A percentile compares a stretch with the other conserved stretches of the same genome.
These are phyloP conservation scores for Novymonas esmeraldas DNA, from an alignment of 208 protist species.

Conservation along the genomic window DNA sequence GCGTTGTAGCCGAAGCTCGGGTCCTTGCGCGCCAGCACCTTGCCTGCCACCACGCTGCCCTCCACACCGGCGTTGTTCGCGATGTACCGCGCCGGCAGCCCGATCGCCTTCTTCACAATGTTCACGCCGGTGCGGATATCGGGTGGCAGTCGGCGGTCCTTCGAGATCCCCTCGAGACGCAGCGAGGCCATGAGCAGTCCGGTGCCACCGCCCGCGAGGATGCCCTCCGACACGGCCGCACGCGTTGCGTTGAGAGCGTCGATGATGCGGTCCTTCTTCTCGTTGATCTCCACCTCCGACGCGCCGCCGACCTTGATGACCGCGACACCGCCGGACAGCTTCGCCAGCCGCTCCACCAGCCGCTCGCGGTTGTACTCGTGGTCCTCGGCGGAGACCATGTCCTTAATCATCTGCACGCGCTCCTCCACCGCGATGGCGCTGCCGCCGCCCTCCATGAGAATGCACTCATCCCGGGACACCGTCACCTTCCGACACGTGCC, in stretches of 20 bases:
- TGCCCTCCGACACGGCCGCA: slow-evolving; percentile 98
- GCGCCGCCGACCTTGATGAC: slow-evolving; percentile 98
- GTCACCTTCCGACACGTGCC: slow-evolving; percentile 89
- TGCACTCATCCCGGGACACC: slow-evolving; percentile 98
- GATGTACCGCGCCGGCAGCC: slow-evolving; percentile 93
- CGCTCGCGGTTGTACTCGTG: slow-evolving; percentile 98
- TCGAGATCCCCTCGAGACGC: slow-evolving; percentile 83
- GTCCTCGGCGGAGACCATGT: slow-evolving; percentile 93
- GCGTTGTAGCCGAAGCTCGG: slow-evolving; percentile 96
- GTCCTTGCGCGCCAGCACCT: slow-evolving; percentile 93
- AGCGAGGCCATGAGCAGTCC: slow-evolving; percentile 95
- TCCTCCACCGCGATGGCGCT: slow-evolving; percentile 95
- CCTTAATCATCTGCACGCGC: slow-evolving; percentile 96
- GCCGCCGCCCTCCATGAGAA: slow-evolving; percentile 98
- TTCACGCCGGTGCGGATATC: slow-evolving; percentile 87
- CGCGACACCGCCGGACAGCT: slow-evolving; percentile 90
- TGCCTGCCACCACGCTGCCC: slow-evolving; percentile 97
- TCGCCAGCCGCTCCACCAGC: slow-evolving; percentile 95
- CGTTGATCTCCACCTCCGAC: slow-evolving; percentile 99
- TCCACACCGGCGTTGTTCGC: slow-evolving; percentile 98
- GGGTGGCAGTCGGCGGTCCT: slow-evolving; percentile 56
- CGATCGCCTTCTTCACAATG: slow-evolving; percentile 79
- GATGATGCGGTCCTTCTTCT: slow-evolving; percentile 99
- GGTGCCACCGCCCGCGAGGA: slow-evolving; percentile 98
- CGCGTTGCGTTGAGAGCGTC: slow-evolving; percentile 99